Base-by-base conservation (phyloP, 2,329 filamentous ascomycete genomes). In the Alternaria burnsii region DNA sequence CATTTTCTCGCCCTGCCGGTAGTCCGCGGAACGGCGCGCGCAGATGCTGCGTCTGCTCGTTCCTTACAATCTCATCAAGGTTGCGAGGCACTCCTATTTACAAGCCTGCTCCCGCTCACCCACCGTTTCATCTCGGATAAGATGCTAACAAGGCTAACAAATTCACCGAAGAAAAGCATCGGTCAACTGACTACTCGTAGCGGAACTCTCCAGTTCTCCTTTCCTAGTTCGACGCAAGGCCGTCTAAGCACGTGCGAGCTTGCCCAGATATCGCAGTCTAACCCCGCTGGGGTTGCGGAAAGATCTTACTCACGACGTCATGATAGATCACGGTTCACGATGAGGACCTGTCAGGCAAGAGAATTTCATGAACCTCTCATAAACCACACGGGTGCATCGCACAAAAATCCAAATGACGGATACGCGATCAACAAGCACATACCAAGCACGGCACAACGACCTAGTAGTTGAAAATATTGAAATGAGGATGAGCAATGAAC, bases 131-230 rank as follows among this genome's bases (percentile, higher is more conserved):
- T 50, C 20, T 50, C 46, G 46, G 46, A 24, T 8, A 42, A 24
- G 6, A 24, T 42, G 20, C 40, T 24, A 42, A 22, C 38, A 18
- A 40, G 38, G 7, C 28, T 48, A 48, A 22, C 30, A 50, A 50
- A 50, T 36, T 50, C 46, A 34, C 46, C 46, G 46, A 50, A 38
- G 46, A 14, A 36, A 24, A 50, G 32, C 46, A 36, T 50, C 46
- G 46, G 46, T 50, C 32, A 50, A 20, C 11, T n/a, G 46, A 50
- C 30, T 10, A 34, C 20, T 32, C 20, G 18, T n/a, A 34, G 32
- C 30, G 32, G 46, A 50, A 50, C 34, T 24, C 36, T 50, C 22
- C 34, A 22, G 20, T 50, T 36, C 46, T 50, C 46, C 46, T 34
- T 50, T 50, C 34, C 32, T 50, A 36, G 32, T 50, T 34, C 16